Evolutionary conservation across 495 filamentous ascomycete species (phyloP).

Genomic region (Neurospora sp.): DNA sequence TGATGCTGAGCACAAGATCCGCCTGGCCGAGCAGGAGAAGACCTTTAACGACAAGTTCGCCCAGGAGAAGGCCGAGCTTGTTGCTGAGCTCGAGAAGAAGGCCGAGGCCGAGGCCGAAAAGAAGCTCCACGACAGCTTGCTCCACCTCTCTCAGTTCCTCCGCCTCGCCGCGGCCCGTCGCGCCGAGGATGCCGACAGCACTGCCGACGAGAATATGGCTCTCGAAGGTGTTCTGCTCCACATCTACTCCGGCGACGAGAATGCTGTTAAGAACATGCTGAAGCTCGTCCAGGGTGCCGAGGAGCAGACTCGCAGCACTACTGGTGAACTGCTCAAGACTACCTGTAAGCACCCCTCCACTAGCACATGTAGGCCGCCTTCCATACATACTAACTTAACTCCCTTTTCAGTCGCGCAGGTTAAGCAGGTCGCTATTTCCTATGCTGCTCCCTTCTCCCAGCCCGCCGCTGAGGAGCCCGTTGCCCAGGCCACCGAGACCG

Average conservation of each 20-base stretch:
- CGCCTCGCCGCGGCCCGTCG: conserved; percentile 66
- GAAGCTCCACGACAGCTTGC: conserved; percentile 44
- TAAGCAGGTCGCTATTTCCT: conserved; percentile 48
- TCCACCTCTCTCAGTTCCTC: conserved; percentile 69
- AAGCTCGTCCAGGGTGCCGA: conserved; percentile 76
- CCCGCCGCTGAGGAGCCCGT: conserved; percentile 27
- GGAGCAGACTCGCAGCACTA: conserved; percentile 57
- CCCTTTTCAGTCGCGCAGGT: conserved; percentile 51
- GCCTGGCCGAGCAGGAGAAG: conserved; percentile 57
- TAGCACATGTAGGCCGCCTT: neutral
- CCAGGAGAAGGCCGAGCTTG: conserved; percentile 54
- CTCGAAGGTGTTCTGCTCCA: conserved; percentile 83
- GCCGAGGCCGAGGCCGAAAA: conserved; percentile 47
- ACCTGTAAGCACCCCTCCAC: conserved; percentile 53
- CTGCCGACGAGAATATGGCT: conserved; percentile 63
- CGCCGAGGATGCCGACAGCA: conserved; percentile 50
- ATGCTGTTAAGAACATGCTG: conserved; percentile 70
- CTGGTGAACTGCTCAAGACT: conserved; percentile 52
- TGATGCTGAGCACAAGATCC: conserved; percentile 64
- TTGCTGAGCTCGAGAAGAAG: conserved; percentile 43
- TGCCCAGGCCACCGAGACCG: conserved; percentile 25
- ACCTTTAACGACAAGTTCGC: conserved; percentile 60
- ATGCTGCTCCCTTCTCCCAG: conserved; percentile 24
- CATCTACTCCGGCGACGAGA: conserved; percentile 78
- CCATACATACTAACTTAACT: conserved; percentile 24